These are phyloP conservation scores for Scedosporium aurantiacum DNA, from an alignment of 2,329 filamentous ascomycete genomes.

Conservation along the genomic window DNA sequence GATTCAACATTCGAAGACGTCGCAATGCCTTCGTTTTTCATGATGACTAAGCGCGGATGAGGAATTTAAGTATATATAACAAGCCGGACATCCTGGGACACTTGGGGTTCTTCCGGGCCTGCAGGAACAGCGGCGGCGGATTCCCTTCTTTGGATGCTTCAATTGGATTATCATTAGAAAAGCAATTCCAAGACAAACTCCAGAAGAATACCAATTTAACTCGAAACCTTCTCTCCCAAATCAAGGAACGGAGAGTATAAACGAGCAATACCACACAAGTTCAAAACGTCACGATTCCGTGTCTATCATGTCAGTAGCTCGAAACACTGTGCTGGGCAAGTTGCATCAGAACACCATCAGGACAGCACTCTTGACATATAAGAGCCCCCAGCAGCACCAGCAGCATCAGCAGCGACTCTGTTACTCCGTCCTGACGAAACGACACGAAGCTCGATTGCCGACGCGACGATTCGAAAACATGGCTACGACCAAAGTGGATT, in stretches of 20 bases:
- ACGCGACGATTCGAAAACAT: neutral
- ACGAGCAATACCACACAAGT: neutral
- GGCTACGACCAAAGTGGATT: constrained; percentile 25
- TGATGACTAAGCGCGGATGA: too few species aligned
- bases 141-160: neutral
- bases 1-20: too few species aligned
- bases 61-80: too few species aligned
- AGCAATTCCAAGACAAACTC: neutral
- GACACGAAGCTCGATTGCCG: neutral
- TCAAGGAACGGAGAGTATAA: neutral
- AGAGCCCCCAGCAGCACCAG: neutral
- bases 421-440: neutral
- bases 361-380: neutral
- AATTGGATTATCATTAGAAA: neutral
- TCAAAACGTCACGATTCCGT: neutral
- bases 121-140: neutral
- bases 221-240: neutral
- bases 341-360: neutral
- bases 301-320: neutral
- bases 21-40: too few species aligned
- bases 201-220: neutral
- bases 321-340: neutral
- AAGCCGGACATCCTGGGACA: too few species aligned
- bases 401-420: neutral
- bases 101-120: too few species aligned